These are phyloP conservation scores for Apiospora rasikravindrae DNA, from an alignment of 2,329 filamentous ascomycete species.

Conservation along the genomic window DNA sequence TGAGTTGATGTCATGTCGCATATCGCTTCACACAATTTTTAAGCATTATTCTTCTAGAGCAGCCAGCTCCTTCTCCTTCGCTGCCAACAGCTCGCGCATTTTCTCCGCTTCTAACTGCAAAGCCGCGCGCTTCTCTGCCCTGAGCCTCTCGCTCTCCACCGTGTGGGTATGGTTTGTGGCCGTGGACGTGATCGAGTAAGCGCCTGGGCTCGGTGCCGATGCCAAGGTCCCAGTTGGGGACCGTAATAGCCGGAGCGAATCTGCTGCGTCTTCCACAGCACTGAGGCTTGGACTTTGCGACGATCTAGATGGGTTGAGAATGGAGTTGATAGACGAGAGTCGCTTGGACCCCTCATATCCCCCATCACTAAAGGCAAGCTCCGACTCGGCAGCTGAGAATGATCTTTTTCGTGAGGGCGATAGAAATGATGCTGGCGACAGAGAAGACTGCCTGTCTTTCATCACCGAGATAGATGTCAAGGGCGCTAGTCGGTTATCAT, in stretches of 20 bases:
- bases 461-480: constrained; percentile 52
- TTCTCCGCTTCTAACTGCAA: constrained; percentile 75
- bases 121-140: constrained; percentile 67
- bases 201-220: constrained; percentile 48
- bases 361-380: constrained; percentile 45
- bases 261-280: constrained; percentile 43
- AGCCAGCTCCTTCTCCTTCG: constrained; percentile 76
- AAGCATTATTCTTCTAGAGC: constrained; percentile 44
- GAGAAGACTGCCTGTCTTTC: constrained; percentile 59
- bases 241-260: constrained; percentile 47
- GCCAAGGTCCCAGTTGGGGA: constrained; percentile 48
- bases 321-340: constrained; percentile 76
- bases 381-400: constrained; percentile 65
- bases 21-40: background rate
- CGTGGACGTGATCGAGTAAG: constrained; percentile 42
- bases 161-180: constrained; percentile 29
- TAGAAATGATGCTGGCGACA: constrained; percentile 66
- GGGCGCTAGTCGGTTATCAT: constrained; percentile 65
- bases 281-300: constrained; percentile 31
- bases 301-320: constrained; percentile 64
- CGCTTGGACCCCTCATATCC: constrained; percentile 61
- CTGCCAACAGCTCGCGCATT: constrained; percentile 74
- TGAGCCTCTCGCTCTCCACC: constrained; percentile 55
- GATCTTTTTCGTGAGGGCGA: constrained; percentile 69
- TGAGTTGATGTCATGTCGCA: background rate